Evolutionary conservation across 805 yeast genomes (phyloP), one percentile per base, ranked within the genome.

Genomic region (Candida vaughaniae): DNA sequence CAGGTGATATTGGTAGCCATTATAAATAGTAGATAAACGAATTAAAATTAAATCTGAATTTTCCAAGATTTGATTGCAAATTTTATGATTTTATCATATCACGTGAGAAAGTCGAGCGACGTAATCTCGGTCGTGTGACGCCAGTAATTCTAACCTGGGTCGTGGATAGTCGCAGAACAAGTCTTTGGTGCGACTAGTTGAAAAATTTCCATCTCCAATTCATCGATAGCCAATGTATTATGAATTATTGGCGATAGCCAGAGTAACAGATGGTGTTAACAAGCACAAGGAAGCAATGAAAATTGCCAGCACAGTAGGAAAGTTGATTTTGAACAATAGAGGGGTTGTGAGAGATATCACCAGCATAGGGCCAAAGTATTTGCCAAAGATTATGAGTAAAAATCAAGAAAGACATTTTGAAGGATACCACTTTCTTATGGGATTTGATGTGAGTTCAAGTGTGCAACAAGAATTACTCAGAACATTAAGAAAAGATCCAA

Each of bases 1-100:
- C 98, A 91, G 48, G 97, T 89, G 62, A 91, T 88, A 59, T 91
- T 91, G 28, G 96, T 82, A 48, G 96, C 93, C 97, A 91, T 91
- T 49, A 43, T 60, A 16, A 8, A 12, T 3, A n/a, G 22, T 28
- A 4, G 14, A 29, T 12, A 19, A 16, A 17, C 5, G 3, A 16
- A n/a, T 17, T 19, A 15, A 19, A 26, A 7, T 16, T 5, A 19
- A 18, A 8, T 17, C 11, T 17, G 33, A 29, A 29, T 22, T 22
- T 22, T 8, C 11, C 11, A 7, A 22, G 25, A 22, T 22, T 16
- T 14, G 36, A 37, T 29, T 37, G 33, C 36, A 28, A 37, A 22
- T 29, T 35, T 27, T 16, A 18, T 22, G 15, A 38, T 39, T 34
- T 19, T 22, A 32, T 17, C 37, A 40, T 40, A 25, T 29, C 43